phyloP scores from a whole-genome alignment of 352 stramenopile species.

The Phytophthora pseudosyringae region DNA sequence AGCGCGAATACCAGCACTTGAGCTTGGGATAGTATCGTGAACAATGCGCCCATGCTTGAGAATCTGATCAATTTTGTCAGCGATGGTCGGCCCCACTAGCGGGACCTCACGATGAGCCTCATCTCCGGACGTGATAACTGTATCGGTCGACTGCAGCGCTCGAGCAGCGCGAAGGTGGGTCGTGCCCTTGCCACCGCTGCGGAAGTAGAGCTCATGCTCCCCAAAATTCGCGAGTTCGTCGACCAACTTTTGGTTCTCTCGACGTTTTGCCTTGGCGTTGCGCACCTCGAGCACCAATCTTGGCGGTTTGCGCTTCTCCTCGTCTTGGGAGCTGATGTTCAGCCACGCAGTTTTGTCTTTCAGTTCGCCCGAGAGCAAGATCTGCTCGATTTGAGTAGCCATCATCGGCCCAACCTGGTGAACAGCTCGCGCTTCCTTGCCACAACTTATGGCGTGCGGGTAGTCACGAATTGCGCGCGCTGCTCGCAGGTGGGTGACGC shows the following conservation, averaged over 20 bases:
- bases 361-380: background rate
- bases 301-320: background rate
- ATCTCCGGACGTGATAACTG: background rate
- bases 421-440: slow-evolving; percentile 3
- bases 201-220: slow-evolving; percentile 2
- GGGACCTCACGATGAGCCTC: background rate
- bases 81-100: background rate
- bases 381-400: background rate
- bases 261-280: background rate
- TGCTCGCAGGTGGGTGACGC: slow-evolving; percentile 5
- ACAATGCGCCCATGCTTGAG: slow-evolving; percentile 6
- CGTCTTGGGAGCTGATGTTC: background rate
- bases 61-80: slow-evolving; percentile 10
- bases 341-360: background rate
- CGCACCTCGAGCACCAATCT: background rate
- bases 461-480: slow-evolving; percentile 9
- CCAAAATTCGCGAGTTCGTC: slow-evolving; percentile 6
- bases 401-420: background rate
- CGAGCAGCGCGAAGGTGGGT: background rate
- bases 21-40: background rate
- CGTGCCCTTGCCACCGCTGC: slow-evolving; percentile 3
- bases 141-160: background rate
- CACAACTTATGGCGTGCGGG: background rate
- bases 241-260: background rate
- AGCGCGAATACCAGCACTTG: too few relatives aligned